Evolutionary conservation across 352 stramenopile species (phyloP).

Genomic region (Pythium myriotylum): DNA sequence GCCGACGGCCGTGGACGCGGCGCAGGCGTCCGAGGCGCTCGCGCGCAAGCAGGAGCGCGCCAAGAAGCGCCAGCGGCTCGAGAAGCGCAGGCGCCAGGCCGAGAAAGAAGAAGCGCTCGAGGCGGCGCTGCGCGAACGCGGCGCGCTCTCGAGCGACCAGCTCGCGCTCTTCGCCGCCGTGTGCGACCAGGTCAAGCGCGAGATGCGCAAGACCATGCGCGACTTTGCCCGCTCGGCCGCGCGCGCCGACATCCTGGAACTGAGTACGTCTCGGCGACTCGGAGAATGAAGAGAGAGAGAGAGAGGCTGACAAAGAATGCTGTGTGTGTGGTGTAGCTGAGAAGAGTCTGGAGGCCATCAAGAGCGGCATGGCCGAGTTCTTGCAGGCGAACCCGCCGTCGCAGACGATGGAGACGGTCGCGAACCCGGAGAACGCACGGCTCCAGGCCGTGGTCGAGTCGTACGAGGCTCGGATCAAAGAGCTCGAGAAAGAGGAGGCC

Average conservation of each 20-base stretch:
- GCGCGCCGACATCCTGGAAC: conserved; percentile 60
- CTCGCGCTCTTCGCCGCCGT: conserved; percentile 62
- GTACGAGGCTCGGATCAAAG: conserved; percentile 19
- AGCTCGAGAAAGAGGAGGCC: conserved; percentile 49
- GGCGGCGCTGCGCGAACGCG: conserved; percentile 40
- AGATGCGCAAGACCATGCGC: conserved; percentile 67
- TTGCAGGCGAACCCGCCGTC: conserved; percentile 51
- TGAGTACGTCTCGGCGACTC: conserved; percentile 43
- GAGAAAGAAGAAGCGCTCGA: conserved; percentile 49
- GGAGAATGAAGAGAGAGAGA: no score
- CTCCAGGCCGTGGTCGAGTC: conserved; percentile 46
- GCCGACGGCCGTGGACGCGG: conserved; percentile 41
- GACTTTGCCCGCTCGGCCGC: conserved; percentile 65
- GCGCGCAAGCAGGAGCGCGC: conserved; percentile 54
- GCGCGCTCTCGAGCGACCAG: conserved; percentile 51
- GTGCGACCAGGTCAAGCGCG: conserved; percentile 56
- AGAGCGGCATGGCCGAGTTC: conserved; percentile 63
- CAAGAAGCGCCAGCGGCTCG: conserved; percentile 40
- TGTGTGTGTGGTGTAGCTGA: conserved; percentile 35
- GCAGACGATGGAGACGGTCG: conserved; percentile 49
- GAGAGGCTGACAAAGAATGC: no score
- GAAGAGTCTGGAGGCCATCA: conserved; percentile 64
- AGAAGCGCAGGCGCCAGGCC: conserved; percentile 46
- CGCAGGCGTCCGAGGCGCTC: conserved; percentile 46
- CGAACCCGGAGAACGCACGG: conserved; percentile 68